Evolutionary conservation across 257 asterid species (phyloP).

Genomic region (Capsicum chinense): DNA sequence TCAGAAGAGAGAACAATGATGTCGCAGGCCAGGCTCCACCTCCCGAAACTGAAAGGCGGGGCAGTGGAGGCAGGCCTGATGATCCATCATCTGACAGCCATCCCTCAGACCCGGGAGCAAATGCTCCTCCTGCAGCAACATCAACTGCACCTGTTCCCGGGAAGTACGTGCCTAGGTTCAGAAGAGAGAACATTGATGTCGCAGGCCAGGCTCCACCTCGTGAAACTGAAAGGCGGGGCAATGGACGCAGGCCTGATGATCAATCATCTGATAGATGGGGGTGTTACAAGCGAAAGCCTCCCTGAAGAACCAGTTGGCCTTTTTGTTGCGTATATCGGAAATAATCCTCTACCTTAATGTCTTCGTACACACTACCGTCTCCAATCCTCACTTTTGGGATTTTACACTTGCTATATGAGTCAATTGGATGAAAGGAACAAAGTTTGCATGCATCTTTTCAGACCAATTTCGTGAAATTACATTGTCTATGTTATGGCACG

Average conservation of each 20-base stretch:
- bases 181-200: slow-evolving; percentile 38
- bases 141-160: slow-evolving; percentile 47
- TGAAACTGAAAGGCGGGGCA: slow-evolving; percentile 57
- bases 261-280: slow-evolving; percentile 40
- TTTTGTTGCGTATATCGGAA: not conserved
- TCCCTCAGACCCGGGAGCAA: slow-evolving; percentile 44
- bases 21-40: slow-evolving; percentile 45
- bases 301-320: not conserved
- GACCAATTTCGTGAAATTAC: no score
- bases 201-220: slow-evolving; percentile 48
- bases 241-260: slow-evolving; percentile 45
- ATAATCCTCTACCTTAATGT: not conserved
- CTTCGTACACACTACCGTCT: not conserved
- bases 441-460: no score
- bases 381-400: not conserved
- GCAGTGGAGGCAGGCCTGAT: slow-evolving; percentile 44
- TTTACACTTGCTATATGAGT: no score
- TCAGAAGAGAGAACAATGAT: slow-evolving; percentile 40
- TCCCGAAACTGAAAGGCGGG: slow-evolving; percentile 60
- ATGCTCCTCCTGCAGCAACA: slow-evolving; percentile 38
- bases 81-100: not conserved
- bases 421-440: no score
- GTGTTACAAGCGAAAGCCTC: slow-evolving; percentile 60
- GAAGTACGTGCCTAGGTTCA: slow-evolving; percentile 60
- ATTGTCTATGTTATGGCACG: no score